Conservation (phyloP, 1,284 basidiomycete genomes). For the Peniophora sp. region DNA sequence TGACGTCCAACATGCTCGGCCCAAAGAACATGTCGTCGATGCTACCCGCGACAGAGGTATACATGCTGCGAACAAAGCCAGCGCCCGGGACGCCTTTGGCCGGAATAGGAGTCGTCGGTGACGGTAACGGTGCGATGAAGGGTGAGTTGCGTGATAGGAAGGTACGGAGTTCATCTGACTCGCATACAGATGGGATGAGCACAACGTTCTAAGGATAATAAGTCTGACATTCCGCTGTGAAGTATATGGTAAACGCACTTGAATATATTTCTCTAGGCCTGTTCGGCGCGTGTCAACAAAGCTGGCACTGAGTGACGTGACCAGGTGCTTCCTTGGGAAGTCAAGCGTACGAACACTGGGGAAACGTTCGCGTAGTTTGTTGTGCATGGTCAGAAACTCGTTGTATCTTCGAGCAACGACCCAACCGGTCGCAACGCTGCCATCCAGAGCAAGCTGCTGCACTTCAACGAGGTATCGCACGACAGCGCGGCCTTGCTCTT, state of each 20-base stretch:
- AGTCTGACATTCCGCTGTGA: constrained; percentile 1
- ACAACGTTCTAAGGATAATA: constrained; percentile 53
- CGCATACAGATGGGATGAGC: constrained; percentile 68
- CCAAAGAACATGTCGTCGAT: constrained; percentile 92
- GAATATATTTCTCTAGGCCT: constrained; percentile 84
- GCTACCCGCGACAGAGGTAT: constrained; percentile 83
- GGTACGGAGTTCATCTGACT: constrained; percentile 73
- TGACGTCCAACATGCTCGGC: constrained; percentile 90
- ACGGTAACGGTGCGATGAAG: constrained; percentile 51
- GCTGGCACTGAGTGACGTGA: constrained; percentile 70
- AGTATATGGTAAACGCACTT: constrained; percentile 47
- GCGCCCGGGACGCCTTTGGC: constrained; percentile 51
- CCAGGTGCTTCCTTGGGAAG: constrained; percentile 87
- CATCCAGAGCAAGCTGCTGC: constrained; percentile 74
- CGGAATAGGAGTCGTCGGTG: constrained; percentile 26
- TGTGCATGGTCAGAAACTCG: constrained; percentile 89
- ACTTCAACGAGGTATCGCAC: constrained; percentile 92
- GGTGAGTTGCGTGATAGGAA: constrained; percentile 87
- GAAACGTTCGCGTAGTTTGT: constrained; percentile 72
- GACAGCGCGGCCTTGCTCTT: constrained; percentile 82
- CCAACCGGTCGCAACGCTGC: constrained; percentile 78
- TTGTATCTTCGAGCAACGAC: constrained; percentile 88
- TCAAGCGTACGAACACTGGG: constrained; percentile 63
- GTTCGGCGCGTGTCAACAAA: constrained; percentile 78
- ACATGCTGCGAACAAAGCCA: constrained; percentile 75